Evolutionary conservation across 2,329 filamentous ascomycete genomes (phyloP), one percentile per base, ranked within the genome.

Genomic region (Davidsoniella virescens): DNA sequence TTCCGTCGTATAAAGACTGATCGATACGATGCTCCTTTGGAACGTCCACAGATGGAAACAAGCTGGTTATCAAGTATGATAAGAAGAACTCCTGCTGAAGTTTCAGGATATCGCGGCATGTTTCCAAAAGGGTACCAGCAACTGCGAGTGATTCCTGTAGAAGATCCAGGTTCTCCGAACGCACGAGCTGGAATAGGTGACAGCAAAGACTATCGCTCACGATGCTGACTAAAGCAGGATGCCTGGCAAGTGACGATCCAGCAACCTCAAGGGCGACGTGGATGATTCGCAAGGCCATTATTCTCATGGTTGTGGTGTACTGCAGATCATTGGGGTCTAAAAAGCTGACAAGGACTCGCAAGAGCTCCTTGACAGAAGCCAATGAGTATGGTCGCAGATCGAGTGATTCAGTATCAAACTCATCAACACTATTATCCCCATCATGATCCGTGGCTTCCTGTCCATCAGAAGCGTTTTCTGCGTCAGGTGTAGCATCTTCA

Each of bases 231-330:
- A 98, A 69, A 52, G 84, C 86, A 5, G 90, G 88, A 62, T 98
- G 92, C 55, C 84, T 84, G 45, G 88, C 86, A 61, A 98, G 95
- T 6, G 88, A 94, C 3, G 92, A 90, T 0, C 92, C 92, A 1
- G 92, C 87, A 52, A 98, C 90, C 65, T 98, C 92, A 18, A 98
- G 75, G 1, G 92, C 92, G 42, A 98, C 92, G 63, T 98, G 92
- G 50, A 98, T 92, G 55, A 98, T 96, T 41, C 92, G 80, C 56
- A 98, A 68, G 16, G 92, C 92, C 88, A 98, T 98, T 39, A 98
- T 87, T 57, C 90, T 79, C 82, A 96, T 92, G 1, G 86, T 82
- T 61, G 98, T 92, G 2, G 87, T 93, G 63, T 95, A 86, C 58
- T 90, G 85, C 48, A 79, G 81, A 64, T 96, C 90, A 60, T 94